phyloP scores from a whole-genome alignment of 2,329 filamentous ascomycete genomes.

The Talaromyces marneffei region DNA sequence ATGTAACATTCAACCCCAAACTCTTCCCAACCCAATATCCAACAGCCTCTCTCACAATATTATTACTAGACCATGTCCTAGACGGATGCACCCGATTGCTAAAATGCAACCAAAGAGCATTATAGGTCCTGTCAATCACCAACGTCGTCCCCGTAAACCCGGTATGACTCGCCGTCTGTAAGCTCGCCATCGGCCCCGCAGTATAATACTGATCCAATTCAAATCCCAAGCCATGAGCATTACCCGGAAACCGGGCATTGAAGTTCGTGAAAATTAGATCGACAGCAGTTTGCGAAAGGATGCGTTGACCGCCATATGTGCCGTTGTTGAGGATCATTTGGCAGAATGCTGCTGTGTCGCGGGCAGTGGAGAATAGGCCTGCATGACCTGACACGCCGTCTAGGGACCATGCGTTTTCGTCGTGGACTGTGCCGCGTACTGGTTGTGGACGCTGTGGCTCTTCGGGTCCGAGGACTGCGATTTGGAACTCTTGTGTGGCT shows the following conservation, averaged over 20 bases:
- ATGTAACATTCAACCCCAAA: constrained; percentile 18
- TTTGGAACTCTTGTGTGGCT: constrained; percentile 30
- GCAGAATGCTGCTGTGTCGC: constrained; percentile 28
- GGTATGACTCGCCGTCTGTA: constrained; percentile 23
- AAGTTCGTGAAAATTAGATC: constrained; percentile 32
- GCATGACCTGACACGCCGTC: constrained; percentile 33
- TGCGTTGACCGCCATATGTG: constrained; percentile 26
- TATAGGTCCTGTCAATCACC: constrained; percentile 21
- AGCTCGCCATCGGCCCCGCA: constrained; percentile 25
- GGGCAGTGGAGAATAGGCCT: constrained; percentile 31
- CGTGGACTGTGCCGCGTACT: constrained; percentile 35
- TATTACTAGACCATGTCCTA: constrained; percentile 20
- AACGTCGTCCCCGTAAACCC: constrained; percentile 25
- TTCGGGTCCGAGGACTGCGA: constrained; percentile 23
- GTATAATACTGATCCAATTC: constrained; percentile 31
- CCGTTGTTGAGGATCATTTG: constrained; percentile 38
- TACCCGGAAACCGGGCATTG: constrained; percentile 24
- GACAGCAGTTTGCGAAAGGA: constrained; percentile 25
- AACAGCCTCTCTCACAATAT: constrained; percentile 20
- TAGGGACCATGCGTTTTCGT: constrained; percentile 34
- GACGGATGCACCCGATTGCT: constrained; percentile 24
- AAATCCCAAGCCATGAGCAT: constrained; percentile 28
- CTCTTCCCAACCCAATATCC: constrained; percentile 22
- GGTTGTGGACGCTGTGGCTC: constrained; percentile 34
- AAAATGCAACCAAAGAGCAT: constrained; percentile 23